A percentile compares a stretch with the other conserved stretches of the same genome.
phyloP scores from a whole-genome alignment of 2,329 filamentous ascomycete genomes.

The Diplodia scrobiculata region DNA sequence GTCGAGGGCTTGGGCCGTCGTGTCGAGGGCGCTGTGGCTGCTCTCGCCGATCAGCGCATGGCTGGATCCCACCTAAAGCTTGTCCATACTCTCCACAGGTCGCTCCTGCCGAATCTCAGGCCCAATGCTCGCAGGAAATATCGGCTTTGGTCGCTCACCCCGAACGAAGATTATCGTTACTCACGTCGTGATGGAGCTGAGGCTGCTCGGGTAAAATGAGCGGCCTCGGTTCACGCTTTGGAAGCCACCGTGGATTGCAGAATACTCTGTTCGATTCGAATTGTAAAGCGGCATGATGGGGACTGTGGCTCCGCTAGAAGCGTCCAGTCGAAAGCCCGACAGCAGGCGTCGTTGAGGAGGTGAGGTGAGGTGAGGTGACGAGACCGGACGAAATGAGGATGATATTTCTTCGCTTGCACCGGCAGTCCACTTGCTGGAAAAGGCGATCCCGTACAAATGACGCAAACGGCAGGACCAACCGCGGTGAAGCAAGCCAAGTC shows the following conservation, averaged over 20 bases:
- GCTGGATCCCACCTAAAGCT: neutral
- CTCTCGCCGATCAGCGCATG: neutral
- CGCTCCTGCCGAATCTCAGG: neutral
- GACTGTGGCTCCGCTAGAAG: neutral
- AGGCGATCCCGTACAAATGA: neutral
- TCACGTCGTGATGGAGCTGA: neutral
- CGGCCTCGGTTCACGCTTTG: neutral
- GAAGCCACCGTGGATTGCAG: too few relatives aligned
- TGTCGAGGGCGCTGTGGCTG: neutral
- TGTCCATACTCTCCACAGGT: neutral
- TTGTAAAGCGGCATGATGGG: too few relatives aligned
- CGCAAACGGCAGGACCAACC: neutral
- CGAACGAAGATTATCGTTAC: neutral
- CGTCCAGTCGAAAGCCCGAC: too few relatives aligned
- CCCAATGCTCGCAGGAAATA: neutral
- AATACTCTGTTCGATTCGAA: too few relatives aligned
- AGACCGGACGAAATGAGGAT: neutral
- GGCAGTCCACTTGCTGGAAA: neutral
- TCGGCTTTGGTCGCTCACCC: accelerated
- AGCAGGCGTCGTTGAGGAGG: neutral
- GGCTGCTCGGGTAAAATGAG: neutral
- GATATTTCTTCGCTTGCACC: neutral
- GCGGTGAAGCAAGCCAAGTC: neutral
- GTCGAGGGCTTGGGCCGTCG: neutral
- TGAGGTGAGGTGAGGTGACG: neutral